phyloP scores from a whole-genome alignment of 2,329 filamentous ascomycete species.

The Trichothecium sympodiale region DNA sequence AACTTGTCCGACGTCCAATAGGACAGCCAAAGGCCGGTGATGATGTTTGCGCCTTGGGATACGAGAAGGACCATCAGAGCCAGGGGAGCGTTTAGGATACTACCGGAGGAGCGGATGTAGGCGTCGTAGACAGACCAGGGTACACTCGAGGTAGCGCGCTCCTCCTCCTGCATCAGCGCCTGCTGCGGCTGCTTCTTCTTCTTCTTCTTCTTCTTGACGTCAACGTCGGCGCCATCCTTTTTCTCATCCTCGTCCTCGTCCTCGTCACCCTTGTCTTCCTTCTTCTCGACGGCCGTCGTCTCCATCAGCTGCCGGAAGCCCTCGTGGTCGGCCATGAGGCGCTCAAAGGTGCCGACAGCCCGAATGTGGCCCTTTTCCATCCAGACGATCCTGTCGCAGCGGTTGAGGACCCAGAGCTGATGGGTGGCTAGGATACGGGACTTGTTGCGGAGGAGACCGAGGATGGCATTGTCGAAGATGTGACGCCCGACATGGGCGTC shows the following conservation, averaged over 20 bases:
- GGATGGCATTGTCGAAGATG: constrained; percentile 90
- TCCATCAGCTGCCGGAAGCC: constrained; percentile 79
- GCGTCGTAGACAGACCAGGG: constrained; percentile 69
- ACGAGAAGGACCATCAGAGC: constrained; percentile 52
- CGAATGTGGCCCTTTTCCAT: constrained; percentile 80
- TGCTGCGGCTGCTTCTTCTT: constrained; percentile 47
- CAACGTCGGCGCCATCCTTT: constrained; percentile 26
- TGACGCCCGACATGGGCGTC: constrained; percentile 61
- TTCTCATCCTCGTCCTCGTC: constrained; percentile 35
- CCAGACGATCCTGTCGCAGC: constrained; percentile 87
- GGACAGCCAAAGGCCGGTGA: constrained; percentile 83
- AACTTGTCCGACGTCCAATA: constrained; percentile 85
- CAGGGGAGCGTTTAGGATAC: constrained; percentile 56
- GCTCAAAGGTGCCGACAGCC: constrained; percentile 80
- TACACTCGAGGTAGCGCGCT: constrained; percentile 64
- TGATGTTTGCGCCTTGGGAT: constrained; percentile 75
- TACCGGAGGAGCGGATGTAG: constrained; percentile 67
- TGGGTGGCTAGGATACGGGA: constrained; percentile 88
- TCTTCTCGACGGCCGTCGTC: constrained; percentile 63
- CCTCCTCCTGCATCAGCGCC: constrained; percentile 61
- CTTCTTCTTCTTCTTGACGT: constrained; percentile 30
- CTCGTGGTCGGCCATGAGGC: constrained; percentile 69
- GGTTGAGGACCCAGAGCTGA: constrained; percentile 82
- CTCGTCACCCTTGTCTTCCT: constrained; percentile 37
- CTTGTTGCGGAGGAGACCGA: constrained; percentile 78